Base-by-base conservation (phyloP, 495 filamentous ascomycete species). In the Neurospora pannonica region DNA sequence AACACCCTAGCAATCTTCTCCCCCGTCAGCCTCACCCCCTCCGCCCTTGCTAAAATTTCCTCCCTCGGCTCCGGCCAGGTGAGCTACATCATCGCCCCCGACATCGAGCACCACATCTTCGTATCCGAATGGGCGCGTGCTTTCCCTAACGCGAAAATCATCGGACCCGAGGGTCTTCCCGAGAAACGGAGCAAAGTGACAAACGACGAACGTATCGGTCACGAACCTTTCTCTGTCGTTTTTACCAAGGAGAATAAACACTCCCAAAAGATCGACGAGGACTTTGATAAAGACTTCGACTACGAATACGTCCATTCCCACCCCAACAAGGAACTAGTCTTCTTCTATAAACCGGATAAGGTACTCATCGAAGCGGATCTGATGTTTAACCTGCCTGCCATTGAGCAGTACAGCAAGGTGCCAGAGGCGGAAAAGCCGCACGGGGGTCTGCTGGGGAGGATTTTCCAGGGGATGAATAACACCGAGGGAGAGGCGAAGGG, bases 91-190 rank as follows among this genome's bases (percentile, higher is more conserved):
- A 87, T 94, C 13, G 94, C 95, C 5, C 87, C 90, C 24, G 96
- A 98, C 79, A 88, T 94, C 24, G 92, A 97, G 83, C 96, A 98
- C 82, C 95, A 99, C 86, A 92, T 98, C 79, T 94, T 93, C 84
- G 79, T 98, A 21, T 90, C 91, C 1, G 83, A 92, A 15, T 99
- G 96, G 97, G 89, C 92, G 74, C 82, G 87, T 21, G 93, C 88
- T 6, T 99, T 87, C 81, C 94, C 94, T 0, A 76, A 87, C 28
- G 94, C 96, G 9, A 88, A 90, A 73, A 87, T 99, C 48, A 87
- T 98, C 76, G 95, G 91, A 0, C 93, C 93, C 6, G 92, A 97
- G 78, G 95, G 95, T 0, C 88, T 99, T 4, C 89, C 88, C 67
- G 95, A 95, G 84, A 97, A 97, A 84, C 91, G 95, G 5, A 87